Percentiles rank a stretch among this genome's conserved stretches.
Evolutionary conservation across 768 basidiomycete species (phyloP).

Genomic region (Leccinum sublutescens): DNA sequence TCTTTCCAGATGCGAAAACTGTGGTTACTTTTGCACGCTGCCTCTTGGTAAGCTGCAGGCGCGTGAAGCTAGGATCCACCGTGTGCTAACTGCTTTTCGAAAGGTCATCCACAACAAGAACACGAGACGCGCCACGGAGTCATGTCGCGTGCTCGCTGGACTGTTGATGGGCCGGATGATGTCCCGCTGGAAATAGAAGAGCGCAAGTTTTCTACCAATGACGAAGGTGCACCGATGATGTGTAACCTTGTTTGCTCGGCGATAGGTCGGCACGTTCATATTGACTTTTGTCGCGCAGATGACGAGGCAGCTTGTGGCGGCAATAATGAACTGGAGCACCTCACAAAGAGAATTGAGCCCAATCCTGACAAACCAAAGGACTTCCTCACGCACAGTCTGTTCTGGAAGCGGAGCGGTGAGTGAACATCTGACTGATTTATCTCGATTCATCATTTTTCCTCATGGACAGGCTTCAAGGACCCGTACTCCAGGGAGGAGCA

Average conservation of each 20-base stretch:
- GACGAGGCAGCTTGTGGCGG: conserved; percentile 35
- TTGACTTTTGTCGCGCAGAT: conserved; percentile 53
- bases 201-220: conserved; percentile 49
- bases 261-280: conserved; percentile 56
- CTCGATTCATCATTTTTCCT: background rate
- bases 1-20: conserved; percentile 45
- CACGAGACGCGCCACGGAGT: conserved; percentile 65
- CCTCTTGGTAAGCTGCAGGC: conserved; percentile 44
- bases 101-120: conserved; percentile 58
- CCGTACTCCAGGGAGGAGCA: conserved; percentile 62
- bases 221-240: conserved; percentile 63
- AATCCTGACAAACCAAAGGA: conserved; percentile 50
- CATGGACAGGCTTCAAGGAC: conserved; percentile 53
- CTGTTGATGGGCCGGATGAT: conserved; percentile 51
- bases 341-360: conserved; percentile 42
- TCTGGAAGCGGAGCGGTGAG: conserved; percentile 59
- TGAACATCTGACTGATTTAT: background rate
- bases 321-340: conserved; percentile 46
- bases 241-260: conserved; percentile 55
- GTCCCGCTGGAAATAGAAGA: conserved; percentile 52
- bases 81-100: background rate
- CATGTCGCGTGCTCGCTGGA: conserved; percentile 59
- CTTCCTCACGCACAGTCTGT: conserved; percentile 49
- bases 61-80: accelerated
- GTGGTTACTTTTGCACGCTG: conserved; percentile 58